Percentiles rank a stretch among this genome's conserved stretches.
Evolutionary conservation across 495 filamentous ascomycete genomes (phyloP).

Genomic region (Hypoxylon subgilvum): DNA sequence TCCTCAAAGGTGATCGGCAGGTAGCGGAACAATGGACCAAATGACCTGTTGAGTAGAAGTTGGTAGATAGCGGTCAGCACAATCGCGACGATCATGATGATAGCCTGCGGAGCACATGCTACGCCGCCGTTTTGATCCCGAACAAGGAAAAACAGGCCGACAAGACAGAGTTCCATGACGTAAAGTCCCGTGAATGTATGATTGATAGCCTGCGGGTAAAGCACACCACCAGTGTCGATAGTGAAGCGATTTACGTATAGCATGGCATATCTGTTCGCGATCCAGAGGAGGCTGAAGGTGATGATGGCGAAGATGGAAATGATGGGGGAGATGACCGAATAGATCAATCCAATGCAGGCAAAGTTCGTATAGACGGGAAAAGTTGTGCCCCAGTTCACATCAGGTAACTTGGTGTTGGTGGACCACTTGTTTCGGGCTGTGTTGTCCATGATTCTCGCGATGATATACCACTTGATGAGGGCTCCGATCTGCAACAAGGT

Average conservation of each 20-base stretch:
- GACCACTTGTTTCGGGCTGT: slow-evolving; percentile 90
- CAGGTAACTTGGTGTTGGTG: slow-evolving; percentile 77
- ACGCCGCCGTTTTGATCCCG: slow-evolving; percentile 63
- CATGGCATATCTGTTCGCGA: slow-evolving; percentile 95
- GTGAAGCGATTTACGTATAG: slow-evolving; percentile 92
- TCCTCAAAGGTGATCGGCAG: slow-evolving; percentile 96
- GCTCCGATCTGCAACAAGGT: slow-evolving; percentile 84
- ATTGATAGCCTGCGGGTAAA: slow-evolving; percentile 93
- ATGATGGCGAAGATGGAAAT: slow-evolving; percentile 93
- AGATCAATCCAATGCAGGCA: slow-evolving; percentile 91
- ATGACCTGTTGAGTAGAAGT: slow-evolving; percentile 79
- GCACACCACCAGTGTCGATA: slow-evolving; percentile 88
- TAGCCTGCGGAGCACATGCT: slow-evolving; percentile 79
- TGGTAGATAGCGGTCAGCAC: slow-evolving; percentile 81
- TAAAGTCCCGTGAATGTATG: slow-evolving; percentile 95
- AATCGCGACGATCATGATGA: slow-evolving; percentile 82
- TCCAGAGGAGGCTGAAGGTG: slow-evolving; percentile 93
- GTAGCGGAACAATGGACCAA: slow-evolving; percentile 84
- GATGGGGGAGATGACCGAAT: slow-evolving; percentile 86
- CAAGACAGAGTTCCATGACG: slow-evolving; percentile 88
- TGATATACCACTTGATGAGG: slow-evolving; percentile 79
- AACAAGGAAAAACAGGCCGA: slow-evolving; percentile 91
- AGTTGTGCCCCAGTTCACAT: slow-evolving; percentile 88
- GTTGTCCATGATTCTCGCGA: slow-evolving; percentile 77
- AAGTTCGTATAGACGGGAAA: slow-evolving; percentile 97